Conservation (phyloP, 495 filamentous ascomycete species). For the Pseudotulostoma volvatum region DNA sequence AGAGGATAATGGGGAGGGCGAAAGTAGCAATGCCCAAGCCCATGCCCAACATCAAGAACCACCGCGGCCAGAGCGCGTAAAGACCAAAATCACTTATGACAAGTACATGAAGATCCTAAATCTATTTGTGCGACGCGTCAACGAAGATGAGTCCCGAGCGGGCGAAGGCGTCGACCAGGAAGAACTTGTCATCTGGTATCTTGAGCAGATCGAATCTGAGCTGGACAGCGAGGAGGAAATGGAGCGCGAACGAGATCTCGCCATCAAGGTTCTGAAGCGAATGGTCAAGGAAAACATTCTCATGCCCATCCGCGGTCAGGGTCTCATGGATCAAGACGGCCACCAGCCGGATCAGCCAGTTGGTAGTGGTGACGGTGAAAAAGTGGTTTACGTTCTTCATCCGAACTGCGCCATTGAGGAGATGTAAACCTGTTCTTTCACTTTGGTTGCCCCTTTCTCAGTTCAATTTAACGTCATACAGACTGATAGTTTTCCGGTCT, state of each 20-base stretch:
- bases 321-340: slow-evolving; percentile 37
- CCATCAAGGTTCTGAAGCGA: slow-evolving; percentile 80
- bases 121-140: slow-evolving; percentile 60
- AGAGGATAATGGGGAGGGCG: slow-evolving; percentile 11
- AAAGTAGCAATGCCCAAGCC: slow-evolving; percentile 8
- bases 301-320: slow-evolving; percentile 79
- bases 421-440: slow-evolving; percentile 15
- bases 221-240: slow-evolving; percentile 66
- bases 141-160: slow-evolving; percentile 50
- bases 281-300: slow-evolving; percentile 96
- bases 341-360: slow-evolving; percentile 13
- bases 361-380: no score
- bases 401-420: slow-evolving; percentile 84
- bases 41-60: slow-evolving; percentile 22
- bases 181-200: slow-evolving; percentile 74
- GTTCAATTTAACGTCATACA: no score
- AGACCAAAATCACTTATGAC: slow-evolving; percentile 87
- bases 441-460: no score
- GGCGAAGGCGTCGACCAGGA: slow-evolving; percentile 88
- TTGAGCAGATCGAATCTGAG: slow-evolving; percentile 84
- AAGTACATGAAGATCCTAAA: slow-evolving; percentile 88
- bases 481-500: no score
- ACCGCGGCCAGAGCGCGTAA: slow-evolving; percentile 25
- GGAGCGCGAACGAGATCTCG: slow-evolving; percentile 54
- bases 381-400: slow-evolving; percentile 77